These are phyloP conservation scores for Leptodermis oblonga DNA, from an alignment of 257 asterid species.

Conservation along the genomic window DNA sequence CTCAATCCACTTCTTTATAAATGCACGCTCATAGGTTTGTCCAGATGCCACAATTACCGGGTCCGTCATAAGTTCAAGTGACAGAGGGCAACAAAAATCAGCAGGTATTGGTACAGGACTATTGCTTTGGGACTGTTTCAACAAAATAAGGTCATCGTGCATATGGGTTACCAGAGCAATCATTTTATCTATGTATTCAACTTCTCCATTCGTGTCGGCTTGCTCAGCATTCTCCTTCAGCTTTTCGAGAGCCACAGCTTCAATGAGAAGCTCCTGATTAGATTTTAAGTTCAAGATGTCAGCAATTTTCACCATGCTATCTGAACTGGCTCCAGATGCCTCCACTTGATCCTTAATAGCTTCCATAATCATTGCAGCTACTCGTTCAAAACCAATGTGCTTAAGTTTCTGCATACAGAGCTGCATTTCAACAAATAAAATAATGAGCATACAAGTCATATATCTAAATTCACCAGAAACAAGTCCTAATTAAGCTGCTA, in stretches of 20 bases:
- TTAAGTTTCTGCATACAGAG: slow-evolving; percentile 27
- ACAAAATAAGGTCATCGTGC: slow-evolving; percentile 27
- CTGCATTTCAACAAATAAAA: slow-evolving; percentile 19
- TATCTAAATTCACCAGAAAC: background rate
- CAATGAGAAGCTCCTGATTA: slow-evolving; percentile 37
- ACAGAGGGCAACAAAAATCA: slow-evolving; percentile 39
- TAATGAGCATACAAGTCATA: background rate
- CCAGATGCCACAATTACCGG: slow-evolving; percentile 40
- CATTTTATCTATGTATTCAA: slow-evolving; percentile 34
- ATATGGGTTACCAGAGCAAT: slow-evolving; percentile 34
- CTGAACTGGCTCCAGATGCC: slow-evolving; percentile 30
- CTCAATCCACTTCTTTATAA: slow-evolving; percentile 33
- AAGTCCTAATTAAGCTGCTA: slow-evolving; percentile 25
- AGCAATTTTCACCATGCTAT: slow-evolving; percentile 26
- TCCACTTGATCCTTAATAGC: slow-evolving; percentile 32
- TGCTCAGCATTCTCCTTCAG: slow-evolving; percentile 37
- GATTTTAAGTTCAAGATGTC: slow-evolving; percentile 29
- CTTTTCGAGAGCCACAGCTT: slow-evolving; percentile 38
- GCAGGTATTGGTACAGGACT: slow-evolving; percentile 36
- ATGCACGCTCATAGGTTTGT: slow-evolving; percentile 38
- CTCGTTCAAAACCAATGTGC: slow-evolving; percentile 25
- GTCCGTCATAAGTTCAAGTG: slow-evolving; percentile 42
- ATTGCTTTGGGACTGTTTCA: slow-evolving; percentile 32
- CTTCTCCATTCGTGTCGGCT: slow-evolving; percentile 31
- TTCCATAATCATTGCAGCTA: slow-evolving; percentile 19